phyloP scores from a whole-genome alignment of 2,329 filamentous ascomycete genomes.

The Xylaria sp. region DNA sequence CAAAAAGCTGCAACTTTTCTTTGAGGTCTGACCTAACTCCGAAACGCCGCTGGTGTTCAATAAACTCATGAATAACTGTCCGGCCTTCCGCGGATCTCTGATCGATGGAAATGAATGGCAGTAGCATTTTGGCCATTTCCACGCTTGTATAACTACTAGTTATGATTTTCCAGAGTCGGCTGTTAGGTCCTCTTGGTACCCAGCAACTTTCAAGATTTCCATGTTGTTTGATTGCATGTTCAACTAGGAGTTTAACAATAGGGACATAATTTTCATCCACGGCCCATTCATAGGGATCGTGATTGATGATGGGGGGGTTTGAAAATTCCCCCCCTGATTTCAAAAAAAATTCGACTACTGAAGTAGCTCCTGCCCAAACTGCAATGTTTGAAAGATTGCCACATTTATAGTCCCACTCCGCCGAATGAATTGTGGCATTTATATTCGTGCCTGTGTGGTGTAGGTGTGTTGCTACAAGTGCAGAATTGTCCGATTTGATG shows the following conservation, averaged over 20 bases:
- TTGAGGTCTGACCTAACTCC: no score
- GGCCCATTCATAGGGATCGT: no score
- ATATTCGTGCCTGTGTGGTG: neutral
- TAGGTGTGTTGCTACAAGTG: neutral
- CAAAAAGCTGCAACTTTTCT: neutral
- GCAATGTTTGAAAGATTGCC: neutral
- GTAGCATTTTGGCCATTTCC: neutral
- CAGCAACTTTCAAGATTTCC: no score
- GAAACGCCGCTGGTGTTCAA: neutral
- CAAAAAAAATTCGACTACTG: conserved; percentile 12
- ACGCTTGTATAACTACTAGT: no score
- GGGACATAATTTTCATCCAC: neutral
- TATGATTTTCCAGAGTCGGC: no score
- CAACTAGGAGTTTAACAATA: neutral
- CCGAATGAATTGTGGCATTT: neutral
- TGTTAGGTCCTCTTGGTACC: no score
- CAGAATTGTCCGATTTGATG: conserved; percentile 2
- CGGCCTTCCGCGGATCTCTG: no score
- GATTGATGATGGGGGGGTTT: no score
- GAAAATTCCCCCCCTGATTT: neutral
- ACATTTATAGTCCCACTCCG: neutral
- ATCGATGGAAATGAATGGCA: neutral
- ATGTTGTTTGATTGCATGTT: no score
- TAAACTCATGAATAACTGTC: neutral
- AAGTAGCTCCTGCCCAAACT: neutral